Conservation (phyloP, 2,329 filamentous ascomycete genomes). For the Diaporthe australafricana region DNA sequence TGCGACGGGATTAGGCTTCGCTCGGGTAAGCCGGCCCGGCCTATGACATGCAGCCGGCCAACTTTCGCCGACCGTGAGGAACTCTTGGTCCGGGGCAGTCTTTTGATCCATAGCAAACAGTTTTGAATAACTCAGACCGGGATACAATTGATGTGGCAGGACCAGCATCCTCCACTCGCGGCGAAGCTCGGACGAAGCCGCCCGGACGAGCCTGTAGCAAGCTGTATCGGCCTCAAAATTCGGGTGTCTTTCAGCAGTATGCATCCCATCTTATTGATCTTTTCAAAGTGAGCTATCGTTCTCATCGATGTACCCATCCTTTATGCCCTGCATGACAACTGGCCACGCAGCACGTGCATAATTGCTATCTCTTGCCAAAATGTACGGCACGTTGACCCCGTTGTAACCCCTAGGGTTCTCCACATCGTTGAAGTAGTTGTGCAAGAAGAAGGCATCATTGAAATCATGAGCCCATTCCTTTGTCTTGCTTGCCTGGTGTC, state of each 20-base stretch:
- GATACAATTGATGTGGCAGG: too few species aligned
- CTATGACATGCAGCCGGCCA: not conserved
- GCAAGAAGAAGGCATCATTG: constrained; percentile 38
- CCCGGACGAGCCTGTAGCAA: too few species aligned
- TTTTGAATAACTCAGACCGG: too few species aligned
- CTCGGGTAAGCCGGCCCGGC: not conserved
- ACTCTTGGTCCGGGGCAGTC: not conserved
- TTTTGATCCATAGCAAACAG: too few species aligned
- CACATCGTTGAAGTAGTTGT: constrained; percentile 35
- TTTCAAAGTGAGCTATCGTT: not conserved
- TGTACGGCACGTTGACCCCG: constrained; percentile 18
- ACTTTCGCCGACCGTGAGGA: not conserved
- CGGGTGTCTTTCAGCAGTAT: too few species aligned
- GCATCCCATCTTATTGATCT: too few species aligned
- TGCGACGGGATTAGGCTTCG: too few species aligned
- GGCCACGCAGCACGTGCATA: constrained; percentile 41
- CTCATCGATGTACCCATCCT: constrained; percentile 31
- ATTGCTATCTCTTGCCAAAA: constrained; percentile 28
- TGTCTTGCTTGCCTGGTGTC: not conserved
- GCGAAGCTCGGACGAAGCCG: not conserved
- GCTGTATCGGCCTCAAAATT: too few species aligned
- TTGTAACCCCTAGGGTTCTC: constrained; percentile 32
- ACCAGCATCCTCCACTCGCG: too few species aligned
- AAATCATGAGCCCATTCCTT: constrained; percentile 31
- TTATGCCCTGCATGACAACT: constrained; percentile 39